A percentile compares a stretch with the other conserved stretches of the same genome.
phyloP scores from a whole-genome alignment of 345 rosid species.

The Murraya paniculata region DNA sequence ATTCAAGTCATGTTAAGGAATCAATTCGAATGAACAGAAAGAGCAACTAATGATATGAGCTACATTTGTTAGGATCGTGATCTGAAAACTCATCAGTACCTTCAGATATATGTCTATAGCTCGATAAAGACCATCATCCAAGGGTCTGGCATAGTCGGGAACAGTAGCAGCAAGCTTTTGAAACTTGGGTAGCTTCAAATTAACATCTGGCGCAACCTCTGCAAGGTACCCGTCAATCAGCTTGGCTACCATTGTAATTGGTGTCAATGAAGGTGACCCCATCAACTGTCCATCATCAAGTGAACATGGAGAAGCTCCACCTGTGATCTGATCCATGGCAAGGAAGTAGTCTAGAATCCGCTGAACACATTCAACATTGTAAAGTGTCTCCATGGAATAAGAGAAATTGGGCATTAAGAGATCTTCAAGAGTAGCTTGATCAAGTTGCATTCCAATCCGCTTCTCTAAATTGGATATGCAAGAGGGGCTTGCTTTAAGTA shows the following conservation, averaged over 20 bases:
- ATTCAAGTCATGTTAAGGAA: background rate
- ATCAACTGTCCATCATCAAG: constrained; percentile 79
- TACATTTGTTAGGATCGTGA: background rate
- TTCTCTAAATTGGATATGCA: constrained; percentile 72
- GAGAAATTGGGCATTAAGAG: constrained; percentile 92
- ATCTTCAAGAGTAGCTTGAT: constrained; percentile 92
- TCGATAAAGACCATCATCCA: constrained; percentile 94
- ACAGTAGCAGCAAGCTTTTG: constrained; percentile 89
- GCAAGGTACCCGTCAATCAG: constrained; percentile 96
- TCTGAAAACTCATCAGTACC: constrained; percentile 38
- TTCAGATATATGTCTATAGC: constrained; percentile 92
- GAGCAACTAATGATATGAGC: constrained; percentile 6
- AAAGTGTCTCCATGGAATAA: constrained; percentile 82
- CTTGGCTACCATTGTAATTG: constrained; percentile 84
- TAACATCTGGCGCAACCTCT: constrained; percentile 95
- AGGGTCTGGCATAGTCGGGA: constrained; percentile 85
- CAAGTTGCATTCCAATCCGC: constrained; percentile 94
- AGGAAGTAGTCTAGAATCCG: constrained; percentile 85
- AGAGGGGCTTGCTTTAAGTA: constrained; percentile 60
- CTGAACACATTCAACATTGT: constrained; percentile 88
- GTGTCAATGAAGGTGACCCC: constrained; percentile 78
- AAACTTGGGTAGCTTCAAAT: constrained; percentile 90
- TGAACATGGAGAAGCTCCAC: constrained; percentile 77
- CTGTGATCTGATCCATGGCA: constrained; percentile 71
- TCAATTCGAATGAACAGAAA: constrained; percentile 15